These are phyloP conservation scores for Capillidium rhysosporum DNA, from an alignment of 371 early-diverging fungal genomes.

Conservation along the genomic window DNA sequence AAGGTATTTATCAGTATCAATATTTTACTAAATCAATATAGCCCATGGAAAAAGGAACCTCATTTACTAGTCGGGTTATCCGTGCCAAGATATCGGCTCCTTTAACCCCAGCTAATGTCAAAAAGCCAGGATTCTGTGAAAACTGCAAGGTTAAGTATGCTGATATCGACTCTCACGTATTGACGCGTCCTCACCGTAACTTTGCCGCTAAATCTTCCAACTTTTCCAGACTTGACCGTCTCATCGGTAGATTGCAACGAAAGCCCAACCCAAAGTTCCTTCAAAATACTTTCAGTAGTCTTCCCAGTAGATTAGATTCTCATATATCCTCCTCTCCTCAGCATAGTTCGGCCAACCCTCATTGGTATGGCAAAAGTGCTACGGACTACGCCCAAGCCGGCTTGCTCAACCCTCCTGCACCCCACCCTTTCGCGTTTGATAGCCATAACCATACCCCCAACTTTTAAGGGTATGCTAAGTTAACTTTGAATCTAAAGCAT, in stretches of 20 bases:
- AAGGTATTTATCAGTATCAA: neutral
- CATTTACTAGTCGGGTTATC: neutral
- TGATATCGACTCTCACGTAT: conserved; percentile 3
- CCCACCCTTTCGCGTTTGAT: neutral
- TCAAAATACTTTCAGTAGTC: neutral
- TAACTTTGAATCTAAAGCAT: no score
- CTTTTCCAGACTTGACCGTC: conserved; percentile 2
- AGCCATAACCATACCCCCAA: no score
- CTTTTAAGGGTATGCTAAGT: no score
- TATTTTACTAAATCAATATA: no score
- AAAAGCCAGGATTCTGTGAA: conserved; percentile 8
- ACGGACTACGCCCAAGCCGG: neutral
- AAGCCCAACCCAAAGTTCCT: neutral
- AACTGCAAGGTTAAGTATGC: conserved; percentile 4
- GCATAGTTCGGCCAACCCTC: neutral
- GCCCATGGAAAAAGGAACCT: neutral
- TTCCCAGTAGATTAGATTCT: neutral
- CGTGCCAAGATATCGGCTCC: neutral
- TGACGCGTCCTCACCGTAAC: neutral
- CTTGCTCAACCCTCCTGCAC: no score
- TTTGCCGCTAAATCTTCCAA: conserved; percentile 1
- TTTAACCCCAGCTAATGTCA: neutral
- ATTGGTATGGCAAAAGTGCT: conserved; percentile 6
- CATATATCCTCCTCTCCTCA: conserved; percentile 1
- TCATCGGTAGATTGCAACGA: neutral